Evolutionary conservation across 192 early-diverging fungal genomes (phyloP).

Genomic region (Irineochytrium annulatum): DNA sequence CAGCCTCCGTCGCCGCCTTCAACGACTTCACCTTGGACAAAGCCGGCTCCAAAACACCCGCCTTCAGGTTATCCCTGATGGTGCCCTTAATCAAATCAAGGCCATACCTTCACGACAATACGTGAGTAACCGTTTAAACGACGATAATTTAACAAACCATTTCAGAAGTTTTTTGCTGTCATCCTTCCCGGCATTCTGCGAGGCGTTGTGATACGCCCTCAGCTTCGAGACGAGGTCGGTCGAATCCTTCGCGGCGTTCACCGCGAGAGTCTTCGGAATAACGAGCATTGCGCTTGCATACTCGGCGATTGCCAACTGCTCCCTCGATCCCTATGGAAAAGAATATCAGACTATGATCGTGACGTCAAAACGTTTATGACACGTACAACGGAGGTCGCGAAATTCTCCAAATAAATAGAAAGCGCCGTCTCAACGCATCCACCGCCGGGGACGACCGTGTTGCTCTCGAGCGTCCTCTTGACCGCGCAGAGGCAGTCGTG

Average conservation of each 20-base stretch:
- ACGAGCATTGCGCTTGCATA: constrained; percentile 91
- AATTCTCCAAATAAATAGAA: constrained; percentile 96
- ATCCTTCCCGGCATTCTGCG: constrained; percentile 70
- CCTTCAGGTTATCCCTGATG: constrained; percentile 85
- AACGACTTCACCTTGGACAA: constrained; percentile 98
- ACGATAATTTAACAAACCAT: constrained; percentile 52
- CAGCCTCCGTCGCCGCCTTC: constrained; percentile 97
- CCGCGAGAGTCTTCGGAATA: constrained; percentile 96
- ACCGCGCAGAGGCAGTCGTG: constrained; percentile 95
- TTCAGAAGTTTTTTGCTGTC: constrained; percentile 73
- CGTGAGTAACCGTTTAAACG: background rate
- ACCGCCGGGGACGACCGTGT: constrained; percentile 94
- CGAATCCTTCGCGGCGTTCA: constrained; percentile 98
- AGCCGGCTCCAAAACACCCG: constrained; percentile 95
- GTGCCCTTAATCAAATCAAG: constrained; percentile 92
- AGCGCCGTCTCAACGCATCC: constrained; percentile 94
- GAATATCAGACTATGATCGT: constrained; percentile 8
- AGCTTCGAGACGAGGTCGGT: constrained; percentile 95
- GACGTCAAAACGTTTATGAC: constrained; percentile 1
- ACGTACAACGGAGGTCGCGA: constrained; percentile 88
- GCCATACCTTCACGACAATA: constrained; percentile 47
- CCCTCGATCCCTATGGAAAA: constrained; percentile 74
- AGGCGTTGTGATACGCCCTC: constrained; percentile 90
- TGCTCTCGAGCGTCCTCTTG: constrained; percentile 94
- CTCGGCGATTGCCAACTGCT: constrained; percentile 97